Evolutionary conservation across 2,329 filamentous ascomycete genomes (phyloP), one percentile per base, ranked within the genome.

Genomic region (Iodosphaeria phyllophila): DNA sequence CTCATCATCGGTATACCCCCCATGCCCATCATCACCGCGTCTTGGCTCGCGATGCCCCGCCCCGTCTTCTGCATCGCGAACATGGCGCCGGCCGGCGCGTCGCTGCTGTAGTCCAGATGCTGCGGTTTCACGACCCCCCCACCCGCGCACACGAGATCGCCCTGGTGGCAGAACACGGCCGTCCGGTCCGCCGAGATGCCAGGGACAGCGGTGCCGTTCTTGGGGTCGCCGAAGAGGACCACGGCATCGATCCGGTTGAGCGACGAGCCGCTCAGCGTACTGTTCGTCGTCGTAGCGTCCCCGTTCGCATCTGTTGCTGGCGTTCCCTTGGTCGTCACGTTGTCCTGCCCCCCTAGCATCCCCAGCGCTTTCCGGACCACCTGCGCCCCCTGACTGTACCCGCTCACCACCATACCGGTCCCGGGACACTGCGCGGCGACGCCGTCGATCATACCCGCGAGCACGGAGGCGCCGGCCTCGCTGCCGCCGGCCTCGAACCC

Each of bases 341-440:
- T n/a, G n/a, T n/a, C n/a, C n/a, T n/a, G n/a, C n/a, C n/a, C 22
- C 13, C 35, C 27, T 11, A 44, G 29, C 5, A 35, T 20, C 11
- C 17, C 23, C 5, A 36, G 35, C 8, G 42, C 38, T 13, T 39
- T 41, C 29, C 41, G 39, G 12, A 42, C 34, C 12, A 46, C 26
- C 31, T 43, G 42, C 3, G 33, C 39, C 15, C 43, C 43, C 25
- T 45, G 42, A 7, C 38, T 39, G 23, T 43, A 58, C 5, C 54
- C 54, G 7, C 48, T 40, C 36, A 58, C 41, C 4, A 56, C 51
- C 18, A 58, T 34, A 18, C 49, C 44, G 2, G 52, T 56, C 18
- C 38, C 34, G 0, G 53, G 51, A 28, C 54, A 58, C 5, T 39
- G 28, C 8, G 36, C 18, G 25, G 28, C 28, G 41, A 47, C 16